Percentiles rank a stretch among this genome's conserved stretches.
Conservation (phyloP, 2,329 filamentous ascomycete species). For the Paraconiothyrium brasiliense region DNA sequence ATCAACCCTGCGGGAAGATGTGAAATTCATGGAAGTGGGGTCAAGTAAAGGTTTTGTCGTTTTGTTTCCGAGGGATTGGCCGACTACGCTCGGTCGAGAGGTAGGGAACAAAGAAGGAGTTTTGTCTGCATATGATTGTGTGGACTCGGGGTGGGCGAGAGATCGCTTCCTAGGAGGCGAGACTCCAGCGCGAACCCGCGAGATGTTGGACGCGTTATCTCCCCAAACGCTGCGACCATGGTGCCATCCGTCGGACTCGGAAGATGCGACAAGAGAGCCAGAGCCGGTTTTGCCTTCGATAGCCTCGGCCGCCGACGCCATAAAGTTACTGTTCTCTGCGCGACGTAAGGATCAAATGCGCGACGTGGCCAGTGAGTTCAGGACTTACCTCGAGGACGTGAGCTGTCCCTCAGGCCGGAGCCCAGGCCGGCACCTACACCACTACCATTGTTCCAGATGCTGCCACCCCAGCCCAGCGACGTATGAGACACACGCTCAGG, state of each 20-base stretch:
- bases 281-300: constrained; percentile 72
- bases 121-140: constrained; percentile 43
- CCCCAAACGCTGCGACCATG: constrained; percentile 68
- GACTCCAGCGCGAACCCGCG: constrained; percentile 48
- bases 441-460: constrained; percentile 47
- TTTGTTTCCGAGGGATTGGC: constrained; percentile 36
- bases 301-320: constrained; percentile 37
- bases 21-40: constrained; percentile 44
- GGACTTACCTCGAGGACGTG: constrained; percentile 43
- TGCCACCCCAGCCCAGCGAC: constrained; percentile 41
- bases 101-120: constrained; percentile 40
- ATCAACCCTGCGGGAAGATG: constrained; percentile 41
- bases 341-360: constrained; percentile 26
- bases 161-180: constrained; percentile 51
- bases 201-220: constrained; percentile 49
- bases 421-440: constrained; percentile 39
- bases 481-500: constrained; percentile 40
- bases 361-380: not conserved
- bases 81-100: constrained; percentile 32
- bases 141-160: constrained; percentile 45
- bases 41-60: constrained; percentile 43
- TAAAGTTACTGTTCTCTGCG: constrained; percentile 42
- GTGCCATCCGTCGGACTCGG: constrained; percentile 73
- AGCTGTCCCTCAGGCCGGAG: constrained; percentile 41
- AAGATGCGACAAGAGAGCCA: constrained; percentile 72